Conservation (phyloP, 2,329 filamentous ascomycete species). For the Sclerotiophoma versabilis region DNA sequence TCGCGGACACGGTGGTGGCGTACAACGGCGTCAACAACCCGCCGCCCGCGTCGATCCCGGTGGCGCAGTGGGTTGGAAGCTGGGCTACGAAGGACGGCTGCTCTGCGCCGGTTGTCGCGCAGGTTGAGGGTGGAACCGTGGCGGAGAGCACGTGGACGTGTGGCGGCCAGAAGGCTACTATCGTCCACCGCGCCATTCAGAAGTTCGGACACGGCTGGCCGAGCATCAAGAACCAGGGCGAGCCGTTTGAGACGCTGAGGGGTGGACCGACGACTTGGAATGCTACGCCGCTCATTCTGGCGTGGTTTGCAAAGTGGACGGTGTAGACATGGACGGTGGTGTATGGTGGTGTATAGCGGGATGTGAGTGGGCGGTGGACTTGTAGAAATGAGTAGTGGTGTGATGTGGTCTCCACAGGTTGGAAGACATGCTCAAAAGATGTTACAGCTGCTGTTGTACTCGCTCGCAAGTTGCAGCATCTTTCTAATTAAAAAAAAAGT, state of each 20-base stretch:
- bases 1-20: conserved; percentile 30
- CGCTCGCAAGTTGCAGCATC: too few species aligned
- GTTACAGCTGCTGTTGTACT: too few species aligned
- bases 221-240: conserved; percentile 22
- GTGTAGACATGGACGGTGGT: too few species aligned
- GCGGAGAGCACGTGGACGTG: conserved; percentile 26
- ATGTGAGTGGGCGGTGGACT: too few species aligned
- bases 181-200: conserved; percentile 25
- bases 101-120: background rate
- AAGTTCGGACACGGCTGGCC: conserved; percentile 38
- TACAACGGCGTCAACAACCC: conserved; percentile 30
- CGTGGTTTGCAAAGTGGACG: conserved; percentile 31
- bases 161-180: conserved; percentile 16
- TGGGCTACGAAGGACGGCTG: conserved; percentile 24
- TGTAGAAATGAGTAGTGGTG: too few species aligned
- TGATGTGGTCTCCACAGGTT: too few species aligned
- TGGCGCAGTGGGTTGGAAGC: conserved; percentile 20
- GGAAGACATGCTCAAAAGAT: too few species aligned
- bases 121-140: conserved; percentile 21
- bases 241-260: conserved; percentile 28
- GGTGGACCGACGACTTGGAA: conserved; percentile 31
- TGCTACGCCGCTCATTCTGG: conserved; percentile 26
- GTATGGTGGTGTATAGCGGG: too few species aligned
- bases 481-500: too few species aligned
- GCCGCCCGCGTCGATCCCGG: conserved; percentile 22